phyloP scores from a whole-genome alignment of 176 grass and related monocot genomes.

The Urochloa ruziziensis region DNA sequence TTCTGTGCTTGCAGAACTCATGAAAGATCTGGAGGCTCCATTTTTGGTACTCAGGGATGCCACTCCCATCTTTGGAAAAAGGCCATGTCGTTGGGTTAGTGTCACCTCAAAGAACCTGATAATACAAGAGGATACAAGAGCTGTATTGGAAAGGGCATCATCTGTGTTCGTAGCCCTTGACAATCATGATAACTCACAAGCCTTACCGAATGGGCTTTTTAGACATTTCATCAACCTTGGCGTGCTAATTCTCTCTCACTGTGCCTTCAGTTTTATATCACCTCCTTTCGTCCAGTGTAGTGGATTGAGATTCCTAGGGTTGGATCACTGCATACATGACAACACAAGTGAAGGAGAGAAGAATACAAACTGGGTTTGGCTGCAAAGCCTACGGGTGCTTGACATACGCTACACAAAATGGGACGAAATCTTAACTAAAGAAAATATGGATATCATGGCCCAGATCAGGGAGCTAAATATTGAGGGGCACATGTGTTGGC shows the following conservation, averaged over 20 bases:
- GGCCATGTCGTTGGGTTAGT: background rate
- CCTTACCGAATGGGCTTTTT: background rate
- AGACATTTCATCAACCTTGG: background rate
- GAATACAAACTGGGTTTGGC: background rate
- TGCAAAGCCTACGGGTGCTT: background rate
- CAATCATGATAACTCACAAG: background rate
- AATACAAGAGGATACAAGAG: background rate
- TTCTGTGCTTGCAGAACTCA: no score
- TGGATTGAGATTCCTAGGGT: background rate
- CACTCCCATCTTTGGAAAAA: accelerated
- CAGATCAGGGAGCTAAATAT: no score
- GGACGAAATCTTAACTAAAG: background rate
- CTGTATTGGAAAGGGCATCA: background rate
- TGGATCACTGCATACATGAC: background rate
- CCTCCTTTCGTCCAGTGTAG: background rate
- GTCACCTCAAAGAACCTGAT: background rate
- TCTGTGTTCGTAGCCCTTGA: background rate
- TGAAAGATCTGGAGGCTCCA: background rate
- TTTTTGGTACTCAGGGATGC: background rate
- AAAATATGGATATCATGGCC: background rate
- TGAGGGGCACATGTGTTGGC: background rate
- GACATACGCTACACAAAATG: background rate
- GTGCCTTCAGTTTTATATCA: background rate
- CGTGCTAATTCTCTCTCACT: background rate
- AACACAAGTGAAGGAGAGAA: background rate